phyloP scores from a whole-genome alignment of 176 grass and related monocot species.

The Thalia dealbata region DNA sequence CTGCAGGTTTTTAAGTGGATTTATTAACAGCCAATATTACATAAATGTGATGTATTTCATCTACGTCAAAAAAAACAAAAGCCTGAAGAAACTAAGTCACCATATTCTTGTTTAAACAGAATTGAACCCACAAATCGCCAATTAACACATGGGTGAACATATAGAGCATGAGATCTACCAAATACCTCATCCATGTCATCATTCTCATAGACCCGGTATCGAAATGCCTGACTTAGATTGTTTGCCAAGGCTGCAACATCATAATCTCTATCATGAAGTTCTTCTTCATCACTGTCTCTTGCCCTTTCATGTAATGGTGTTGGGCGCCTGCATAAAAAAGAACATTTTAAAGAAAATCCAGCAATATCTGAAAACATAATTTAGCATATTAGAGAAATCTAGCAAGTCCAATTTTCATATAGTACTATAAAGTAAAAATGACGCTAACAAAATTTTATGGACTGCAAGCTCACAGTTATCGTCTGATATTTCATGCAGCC shows the following conservation, averaged over 20 bases:
- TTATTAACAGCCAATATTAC: neutral
- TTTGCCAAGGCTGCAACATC: conserved; percentile 1
- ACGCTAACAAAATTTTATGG: neutral
- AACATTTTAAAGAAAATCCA: neutral
- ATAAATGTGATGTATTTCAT: neutral
- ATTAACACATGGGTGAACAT: neutral
- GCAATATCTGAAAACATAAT: neutral
- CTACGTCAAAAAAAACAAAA: too few relatives aligned
- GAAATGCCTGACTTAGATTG: conserved; percentile 7
- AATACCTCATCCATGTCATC: conserved; percentile 10
- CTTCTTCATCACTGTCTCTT: conserved; percentile 15
- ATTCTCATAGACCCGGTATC: conserved; percentile 6
- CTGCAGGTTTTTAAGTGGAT: conserved; percentile 2
- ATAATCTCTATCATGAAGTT: conserved; percentile 16
- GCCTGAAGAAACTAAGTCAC: neutral
- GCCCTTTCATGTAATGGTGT: neutral
- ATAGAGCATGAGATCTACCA: neutral
- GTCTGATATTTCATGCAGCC: too few relatives aligned
- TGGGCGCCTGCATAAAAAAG: conserved; percentile 4
- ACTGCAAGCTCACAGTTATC: too few relatives aligned
- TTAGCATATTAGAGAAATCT: neutral
- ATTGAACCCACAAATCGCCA: neutral
- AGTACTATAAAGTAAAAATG: neutral
- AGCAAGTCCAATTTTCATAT: neutral
- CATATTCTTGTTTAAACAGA: neutral